Conservation (phyloP, 768 basidiomycete species). For the Rickenella mellea region DNA sequence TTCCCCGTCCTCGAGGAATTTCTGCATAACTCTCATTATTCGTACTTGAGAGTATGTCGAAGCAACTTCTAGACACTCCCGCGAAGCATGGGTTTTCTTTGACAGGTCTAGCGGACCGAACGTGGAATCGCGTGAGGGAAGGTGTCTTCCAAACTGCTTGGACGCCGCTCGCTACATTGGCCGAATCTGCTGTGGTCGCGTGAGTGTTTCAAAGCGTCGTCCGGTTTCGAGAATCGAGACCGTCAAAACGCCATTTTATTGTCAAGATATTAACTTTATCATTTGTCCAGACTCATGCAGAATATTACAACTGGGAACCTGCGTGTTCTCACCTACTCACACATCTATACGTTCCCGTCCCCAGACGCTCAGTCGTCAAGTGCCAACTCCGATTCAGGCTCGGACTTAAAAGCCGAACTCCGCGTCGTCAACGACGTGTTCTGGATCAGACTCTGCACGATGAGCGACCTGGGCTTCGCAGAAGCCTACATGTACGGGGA, state of each 20-base stretch:
- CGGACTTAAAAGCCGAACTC: slow-evolving; percentile 30
- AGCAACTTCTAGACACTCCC: slow-evolving; percentile 28
- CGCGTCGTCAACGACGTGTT: slow-evolving; percentile 42
- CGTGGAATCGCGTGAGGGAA: slow-evolving; percentile 33
- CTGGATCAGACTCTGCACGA: slow-evolving; percentile 47
- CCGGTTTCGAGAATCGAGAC: slow-evolving; percentile 2
- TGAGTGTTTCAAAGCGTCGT: slow-evolving; percentile 15
- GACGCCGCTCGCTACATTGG: slow-evolving; percentile 31
- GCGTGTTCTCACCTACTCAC: slow-evolving; percentile 36
- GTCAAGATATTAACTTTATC: slow-evolving; percentile 23
- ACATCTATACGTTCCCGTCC: slow-evolving; percentile 26
- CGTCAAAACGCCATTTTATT: slow-evolving; percentile 1
- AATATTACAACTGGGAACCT: slow-evolving; percentile 41
- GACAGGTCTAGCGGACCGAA: slow-evolving; percentile 27
- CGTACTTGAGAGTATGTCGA: slow-evolving; percentile 28
- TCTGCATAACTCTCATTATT: too few species aligned
- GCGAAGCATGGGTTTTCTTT: slow-evolving; percentile 37
- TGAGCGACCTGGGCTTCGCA: slow-evolving; percentile 64
- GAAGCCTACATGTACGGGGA: slow-evolving; percentile 79
- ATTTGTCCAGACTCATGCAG: slow-evolving; percentile 16
- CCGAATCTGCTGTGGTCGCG: slow-evolving; percentile 39
- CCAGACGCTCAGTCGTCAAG: slow-evolving; percentile 11
- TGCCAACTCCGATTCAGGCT: background rate
- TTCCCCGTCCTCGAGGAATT: too few species aligned
- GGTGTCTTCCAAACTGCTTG: slow-evolving; percentile 32